These are phyloP conservation scores for Pochonia chlamydosporia DNA, from an alignment of 2,329 filamentous ascomycete genomes.

Conservation along the genomic window DNA sequence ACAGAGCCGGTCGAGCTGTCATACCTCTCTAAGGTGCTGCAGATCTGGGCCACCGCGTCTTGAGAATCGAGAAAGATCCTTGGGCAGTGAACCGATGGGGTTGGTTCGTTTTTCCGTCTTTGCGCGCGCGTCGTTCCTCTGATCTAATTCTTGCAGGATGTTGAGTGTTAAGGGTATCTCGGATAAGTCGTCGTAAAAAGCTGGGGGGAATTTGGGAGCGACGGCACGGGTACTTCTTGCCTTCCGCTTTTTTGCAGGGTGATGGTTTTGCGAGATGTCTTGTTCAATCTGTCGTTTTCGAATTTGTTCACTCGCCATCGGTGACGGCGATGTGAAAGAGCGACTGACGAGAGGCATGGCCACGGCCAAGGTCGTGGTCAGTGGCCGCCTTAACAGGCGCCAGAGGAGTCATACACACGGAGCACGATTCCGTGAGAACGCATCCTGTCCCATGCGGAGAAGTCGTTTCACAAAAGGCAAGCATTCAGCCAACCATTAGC, in stretches of 20 bases:
- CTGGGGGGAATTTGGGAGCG: conserved; percentile 14
- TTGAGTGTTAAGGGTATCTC: conserved; percentile 14
- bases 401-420: not conserved
- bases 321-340: not conserved
- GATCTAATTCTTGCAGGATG: conserved; percentile 11
- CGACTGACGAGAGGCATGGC: not conserved
- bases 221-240: not conserved
- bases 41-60: conserved; percentile 4
- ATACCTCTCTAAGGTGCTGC: not conserved
- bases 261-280: not conserved
- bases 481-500: not conserved
- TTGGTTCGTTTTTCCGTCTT: not conserved
- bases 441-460: not conserved
- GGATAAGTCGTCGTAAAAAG: conserved; percentile 22
- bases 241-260: not conserved
- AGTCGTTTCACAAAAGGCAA: not conserved
- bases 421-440: not conserved
- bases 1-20: conserved; percentile 25
- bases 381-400: not conserved
- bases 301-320: not conserved
- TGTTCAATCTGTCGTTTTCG: conserved; percentile 1
- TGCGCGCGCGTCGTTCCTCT: conserved; percentile 12
- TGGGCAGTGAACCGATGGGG: not conserved
- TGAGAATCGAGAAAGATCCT: not conserved
- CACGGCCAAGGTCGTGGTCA: not conserved